phyloP scores from a whole-genome alignment of 2,329 filamentous ascomycete species.

The Fusarium pseudocircinatum region DNA sequence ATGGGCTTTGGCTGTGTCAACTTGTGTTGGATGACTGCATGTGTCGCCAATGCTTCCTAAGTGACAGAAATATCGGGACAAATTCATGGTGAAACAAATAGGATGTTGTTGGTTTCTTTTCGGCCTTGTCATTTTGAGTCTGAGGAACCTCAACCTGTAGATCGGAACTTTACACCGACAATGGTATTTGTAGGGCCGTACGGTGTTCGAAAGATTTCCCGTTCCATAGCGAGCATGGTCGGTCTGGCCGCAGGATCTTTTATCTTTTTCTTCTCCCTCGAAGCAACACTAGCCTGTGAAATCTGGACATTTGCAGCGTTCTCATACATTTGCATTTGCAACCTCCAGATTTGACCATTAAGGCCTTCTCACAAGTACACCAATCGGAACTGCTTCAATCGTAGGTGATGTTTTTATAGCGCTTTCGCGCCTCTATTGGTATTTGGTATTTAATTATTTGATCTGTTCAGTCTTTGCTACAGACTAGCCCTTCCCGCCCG shows the following conservation, averaged over 20 bases:
- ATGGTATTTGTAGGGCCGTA: no score
- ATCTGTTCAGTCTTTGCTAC: slow-evolving; percentile 39
- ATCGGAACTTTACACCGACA: accelerated
- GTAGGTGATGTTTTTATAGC: not conserved
- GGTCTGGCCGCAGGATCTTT: accelerated
- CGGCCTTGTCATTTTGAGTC: accelerated
- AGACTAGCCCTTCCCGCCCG: slow-evolving; percentile 49
- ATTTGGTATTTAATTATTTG: slow-evolving; percentile 40
- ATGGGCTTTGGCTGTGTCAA: not conserved
- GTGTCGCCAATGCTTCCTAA: accelerated
- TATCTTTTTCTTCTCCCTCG: accelerated
- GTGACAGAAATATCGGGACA: not conserved
- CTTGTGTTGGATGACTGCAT: not conserved
- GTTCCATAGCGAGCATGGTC: accelerated
- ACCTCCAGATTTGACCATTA: not conserved
- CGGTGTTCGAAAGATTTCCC: accelerated
- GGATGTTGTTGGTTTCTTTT: not conserved
- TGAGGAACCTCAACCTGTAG: accelerated
- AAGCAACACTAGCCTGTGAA: not conserved
- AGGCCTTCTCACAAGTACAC: not conserved
- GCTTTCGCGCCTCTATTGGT: slow-evolving; percentile 32
- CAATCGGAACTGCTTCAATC: not conserved
- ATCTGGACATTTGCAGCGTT: not conserved
- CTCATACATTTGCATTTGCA: not conserved
- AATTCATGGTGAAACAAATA: accelerated